These are phyloP conservation scores for Ogataea salicorniae DNA, from an alignment of 805 yeast species.

Conservation along the genomic window DNA sequence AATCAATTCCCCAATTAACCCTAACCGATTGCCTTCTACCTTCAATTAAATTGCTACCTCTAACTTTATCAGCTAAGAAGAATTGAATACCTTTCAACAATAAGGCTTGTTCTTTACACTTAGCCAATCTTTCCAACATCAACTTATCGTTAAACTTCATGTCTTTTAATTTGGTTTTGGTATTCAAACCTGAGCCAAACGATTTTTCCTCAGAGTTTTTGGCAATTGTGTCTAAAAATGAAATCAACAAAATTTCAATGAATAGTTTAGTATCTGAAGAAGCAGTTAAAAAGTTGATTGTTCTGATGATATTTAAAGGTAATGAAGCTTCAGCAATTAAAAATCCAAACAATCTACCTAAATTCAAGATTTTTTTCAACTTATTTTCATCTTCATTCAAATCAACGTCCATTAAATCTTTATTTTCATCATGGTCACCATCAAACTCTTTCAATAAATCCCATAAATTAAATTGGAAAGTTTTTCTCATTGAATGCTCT, in stretches of 20 bases:
- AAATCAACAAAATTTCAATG: slow-evolving; percentile 66
- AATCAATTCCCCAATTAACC: slow-evolving; percentile 62
- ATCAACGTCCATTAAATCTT: slow-evolving; percentile 19
- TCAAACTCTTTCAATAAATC: slow-evolving; percentile 74
- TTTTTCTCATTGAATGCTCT: slow-evolving; percentile 67
- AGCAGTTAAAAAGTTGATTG: slow-evolving; percentile 66
- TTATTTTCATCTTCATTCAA: slow-evolving; percentile 54
- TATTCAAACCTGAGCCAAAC: slow-evolving; percentile 37
- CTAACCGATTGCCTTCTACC: slow-evolving; percentile 53
- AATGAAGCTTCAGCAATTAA: slow-evolving; percentile 69
- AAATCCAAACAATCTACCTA: slow-evolving; percentile 77
- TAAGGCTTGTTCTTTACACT: slow-evolving; percentile 53
- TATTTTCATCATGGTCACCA: slow-evolving; percentile 34
- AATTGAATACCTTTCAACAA: slow-evolving; percentile 63
- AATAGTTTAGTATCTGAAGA: slow-evolving; percentile 59
- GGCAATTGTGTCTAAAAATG: slow-evolving; percentile 59
- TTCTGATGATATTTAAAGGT: slow-evolving; percentile 67
- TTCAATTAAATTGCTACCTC: slow-evolving; percentile 40
- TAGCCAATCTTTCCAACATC: slow-evolving; percentile 35
- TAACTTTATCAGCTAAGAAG: slow-evolving; percentile 46
- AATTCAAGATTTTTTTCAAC: slow-evolving; percentile 56
- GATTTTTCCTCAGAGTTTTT: slow-evolving; percentile 51
- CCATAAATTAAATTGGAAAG: slow-evolving; percentile 89
- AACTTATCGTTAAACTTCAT: slow-evolving; percentile 30
- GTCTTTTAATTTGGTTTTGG: slow-evolving; percentile 27